Evolutionary conservation across 768 basidiomycete genomes (phyloP), one percentile per base, ranked within the genome.

Genomic region (Dictyophora rubrovolvata): DNA sequence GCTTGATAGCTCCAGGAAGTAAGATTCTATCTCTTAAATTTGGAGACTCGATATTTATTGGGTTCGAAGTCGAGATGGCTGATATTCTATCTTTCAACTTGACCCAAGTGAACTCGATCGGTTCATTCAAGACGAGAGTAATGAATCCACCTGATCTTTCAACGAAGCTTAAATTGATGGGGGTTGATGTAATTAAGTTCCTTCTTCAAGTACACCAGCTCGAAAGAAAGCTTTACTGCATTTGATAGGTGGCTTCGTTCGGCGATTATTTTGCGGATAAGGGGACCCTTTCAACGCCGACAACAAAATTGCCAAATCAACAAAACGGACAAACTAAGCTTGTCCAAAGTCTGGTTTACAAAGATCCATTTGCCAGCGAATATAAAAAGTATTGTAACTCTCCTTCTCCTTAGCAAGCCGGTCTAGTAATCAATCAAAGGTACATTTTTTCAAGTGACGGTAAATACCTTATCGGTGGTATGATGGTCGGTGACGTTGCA

Each of bases 31-130:
- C 48, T 37, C 17, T 34, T 37, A 51, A 47, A 17, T 34, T 65
- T 18, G 64, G 63, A 36, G 34, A 52, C 23, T 47, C 21, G 42
- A 49, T 28, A 28, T 46, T 53, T 16, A 59, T 55, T 28, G n/a
- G 48, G 23, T 46, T 36, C 16, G 16, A 28, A 76, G 76, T 80
- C 48, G 83, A 85, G 67, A 88, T 88, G 86, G 86, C 86, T 20
- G 82, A 85, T 62, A 81, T 88, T 59, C 73, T 89, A 1, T 73
- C 85, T 1, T 86, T 84, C 74, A 89, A 89, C 69, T 70, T 89
- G 8, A 83, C 83, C 20, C 77, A 82, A 69, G 76, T 75, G 0
- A 65, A 75, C 53, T 79, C 77, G 2, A 67, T 62, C 1, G 77
- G 77, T 18, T 66, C 68, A 0, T 77, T 76, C 65, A 68, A 68